Evolutionary conservation across 2,329 filamentous ascomycete genomes (phyloP).

Genomic region (Fusarium humuli): DNA sequence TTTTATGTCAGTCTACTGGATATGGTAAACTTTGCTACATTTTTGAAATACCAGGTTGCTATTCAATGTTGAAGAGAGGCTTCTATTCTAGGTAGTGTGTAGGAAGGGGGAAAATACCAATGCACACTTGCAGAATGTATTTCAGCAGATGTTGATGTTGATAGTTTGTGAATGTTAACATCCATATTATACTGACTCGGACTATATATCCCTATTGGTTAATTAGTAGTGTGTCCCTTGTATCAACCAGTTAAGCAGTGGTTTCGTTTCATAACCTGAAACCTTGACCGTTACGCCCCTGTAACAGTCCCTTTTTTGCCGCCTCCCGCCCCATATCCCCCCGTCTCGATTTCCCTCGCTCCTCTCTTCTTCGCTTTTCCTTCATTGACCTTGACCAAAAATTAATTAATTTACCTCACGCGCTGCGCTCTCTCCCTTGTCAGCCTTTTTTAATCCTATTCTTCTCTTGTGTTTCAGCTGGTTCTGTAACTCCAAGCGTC

Average conservation of each 20-base stretch:
- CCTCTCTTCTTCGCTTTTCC: not conserved
- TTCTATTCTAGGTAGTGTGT: not conserved
- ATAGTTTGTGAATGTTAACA: not conserved
- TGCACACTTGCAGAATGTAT: not conserved
- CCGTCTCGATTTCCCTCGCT: slow-evolving; percentile 1
- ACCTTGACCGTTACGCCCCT: slow-evolving; percentile 43
- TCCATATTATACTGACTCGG: not conserved
- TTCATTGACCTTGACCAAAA: not conserved
- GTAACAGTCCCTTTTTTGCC: slow-evolving; percentile 35
- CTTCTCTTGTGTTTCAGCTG: slow-evolving; percentile 33
- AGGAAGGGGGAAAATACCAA: not conserved
- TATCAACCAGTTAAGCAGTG: slow-evolving; percentile 31
- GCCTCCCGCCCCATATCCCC: slow-evolving; percentile 13
- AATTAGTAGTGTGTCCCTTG: not conserved
- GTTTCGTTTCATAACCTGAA: slow-evolving; percentile 44
- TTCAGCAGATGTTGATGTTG: not conserved
- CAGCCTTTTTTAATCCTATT: slow-evolving; percentile 1
- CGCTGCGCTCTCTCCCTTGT: slow-evolving; percentile 17
- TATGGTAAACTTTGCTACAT: not conserved
- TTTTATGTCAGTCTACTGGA: not conserved
- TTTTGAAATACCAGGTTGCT: not conserved
- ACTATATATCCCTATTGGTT: slow-evolving; percentile 12
- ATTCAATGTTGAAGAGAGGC: not conserved
- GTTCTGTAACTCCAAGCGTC: slow-evolving; percentile 31
- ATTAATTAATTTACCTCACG: slow-evolving; percentile 26